Evolutionary conservation across 805 yeast species (phyloP).

Genomic region (Helenozyma rhizophorensis): DNA sequence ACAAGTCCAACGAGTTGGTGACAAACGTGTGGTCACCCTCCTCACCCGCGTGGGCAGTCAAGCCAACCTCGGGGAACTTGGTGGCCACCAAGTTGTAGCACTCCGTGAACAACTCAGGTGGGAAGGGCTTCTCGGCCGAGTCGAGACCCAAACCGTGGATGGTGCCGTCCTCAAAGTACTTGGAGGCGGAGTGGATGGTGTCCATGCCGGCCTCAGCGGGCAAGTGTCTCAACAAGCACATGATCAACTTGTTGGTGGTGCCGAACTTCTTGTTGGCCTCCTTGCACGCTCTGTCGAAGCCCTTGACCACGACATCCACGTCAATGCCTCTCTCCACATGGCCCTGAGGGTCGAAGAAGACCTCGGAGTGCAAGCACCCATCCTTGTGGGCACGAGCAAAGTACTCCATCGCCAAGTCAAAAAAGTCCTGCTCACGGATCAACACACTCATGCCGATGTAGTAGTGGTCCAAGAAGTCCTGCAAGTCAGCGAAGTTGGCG

Average conservation of each 20-base stretch:
- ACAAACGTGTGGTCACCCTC: conserved; percentile 79
- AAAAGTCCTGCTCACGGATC: conserved; percentile 65
- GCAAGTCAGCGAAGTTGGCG: conserved; percentile 58
- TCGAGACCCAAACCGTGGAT: conserved; percentile 80
- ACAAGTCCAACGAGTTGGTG: conserved; percentile 49
- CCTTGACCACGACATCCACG: conserved; percentile 57
- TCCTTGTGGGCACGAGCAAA: conserved; percentile 55
- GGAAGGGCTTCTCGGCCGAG: conserved; percentile 74
- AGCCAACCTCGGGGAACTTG: conserved; percentile 48
- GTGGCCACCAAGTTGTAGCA: conserved; percentile 51
- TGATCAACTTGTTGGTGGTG: conserved; percentile 65
- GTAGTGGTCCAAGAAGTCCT: conserved; percentile 74
- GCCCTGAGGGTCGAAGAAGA: conserved; percentile 82
- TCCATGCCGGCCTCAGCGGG: conserved; percentile 56
- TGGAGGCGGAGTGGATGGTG: conserved; percentile 50
- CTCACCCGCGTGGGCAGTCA: conserved; percentile 89
- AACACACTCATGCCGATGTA: conserved; percentile 81
- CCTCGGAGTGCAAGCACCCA: conserved; percentile 68
- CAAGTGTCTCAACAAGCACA: conserved; percentile 78
- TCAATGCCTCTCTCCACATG: conserved; percentile 65
- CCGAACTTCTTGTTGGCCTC: conserved; percentile 57
- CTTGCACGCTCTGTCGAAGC: conserved; percentile 64
- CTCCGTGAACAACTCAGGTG: conserved; percentile 64
- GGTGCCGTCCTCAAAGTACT: conserved; percentile 50
- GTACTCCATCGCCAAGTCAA: conserved; percentile 72